Conservation (phyloP, 176 grass and related monocot species). For the Saccharum officinarum region DNA sequence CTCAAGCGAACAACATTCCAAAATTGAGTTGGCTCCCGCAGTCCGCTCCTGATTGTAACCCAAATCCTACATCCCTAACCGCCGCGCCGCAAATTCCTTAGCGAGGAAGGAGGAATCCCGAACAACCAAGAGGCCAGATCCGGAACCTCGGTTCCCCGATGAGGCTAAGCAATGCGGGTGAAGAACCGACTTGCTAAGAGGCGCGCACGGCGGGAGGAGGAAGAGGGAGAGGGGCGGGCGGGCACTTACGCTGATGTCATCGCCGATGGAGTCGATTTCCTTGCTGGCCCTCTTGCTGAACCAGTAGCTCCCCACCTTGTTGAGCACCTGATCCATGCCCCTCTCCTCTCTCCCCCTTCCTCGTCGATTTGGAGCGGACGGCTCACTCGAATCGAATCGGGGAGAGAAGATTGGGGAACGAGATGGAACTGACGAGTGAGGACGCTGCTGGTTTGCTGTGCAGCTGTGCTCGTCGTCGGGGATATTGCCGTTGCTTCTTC, state of each 20-base stretch:
- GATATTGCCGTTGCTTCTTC: not conserved
- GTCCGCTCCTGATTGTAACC: not conserved
- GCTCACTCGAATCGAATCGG: not conserved
- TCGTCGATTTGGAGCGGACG: not conserved
- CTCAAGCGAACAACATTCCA: not conserved
- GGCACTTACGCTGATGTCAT: constrained; percentile 72
- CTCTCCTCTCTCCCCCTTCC: not conserved
- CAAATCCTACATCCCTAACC: not conserved
- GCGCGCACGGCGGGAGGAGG: not conserved
- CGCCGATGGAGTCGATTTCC: constrained; percentile 89
- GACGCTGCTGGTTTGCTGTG: not conserved
- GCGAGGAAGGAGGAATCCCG: not conserved
- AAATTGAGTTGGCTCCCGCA: not conserved
- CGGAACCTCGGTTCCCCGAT: not conserved
- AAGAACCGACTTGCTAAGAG: not conserved
- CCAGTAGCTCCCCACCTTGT: constrained; percentile 97
- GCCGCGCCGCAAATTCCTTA: not conserved
- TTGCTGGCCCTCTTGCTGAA: constrained; percentile 86
- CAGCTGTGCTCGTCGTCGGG: not conserved
- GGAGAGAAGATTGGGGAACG: not conserved
- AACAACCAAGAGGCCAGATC: constrained; percentile 13
- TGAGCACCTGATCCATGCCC: constrained; percentile 83
- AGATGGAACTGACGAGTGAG: not conserved
- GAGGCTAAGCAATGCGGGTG: not conserved
- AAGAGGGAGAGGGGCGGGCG: not conserved